These are phyloP conservation scores for Grosmannia clavigera DNA, from an alignment of 2,329 filamentous ascomycete genomes.

Conservation along the genomic window DNA sequence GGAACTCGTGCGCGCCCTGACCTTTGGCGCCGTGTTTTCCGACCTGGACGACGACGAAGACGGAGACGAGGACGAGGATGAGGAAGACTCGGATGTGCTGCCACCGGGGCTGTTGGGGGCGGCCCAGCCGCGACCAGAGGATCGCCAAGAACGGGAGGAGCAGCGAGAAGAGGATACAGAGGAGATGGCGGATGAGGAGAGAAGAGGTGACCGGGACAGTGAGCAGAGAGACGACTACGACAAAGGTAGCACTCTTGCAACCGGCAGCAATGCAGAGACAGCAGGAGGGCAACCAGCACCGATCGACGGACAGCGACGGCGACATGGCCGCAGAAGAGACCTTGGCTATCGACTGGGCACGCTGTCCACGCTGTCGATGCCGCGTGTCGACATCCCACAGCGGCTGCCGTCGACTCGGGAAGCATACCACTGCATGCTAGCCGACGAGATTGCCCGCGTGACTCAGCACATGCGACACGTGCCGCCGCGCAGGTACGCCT, in stretches of 20 bases:
- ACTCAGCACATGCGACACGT: constrained; percentile 47
- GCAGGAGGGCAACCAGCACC: too few species aligned
- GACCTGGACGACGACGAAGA: neutral
- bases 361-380: constrained; percentile 14
- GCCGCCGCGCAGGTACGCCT: constrained; percentile 55
- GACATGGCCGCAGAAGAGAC: neutral
- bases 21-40: constrained; percentile 29
- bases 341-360: neutral
- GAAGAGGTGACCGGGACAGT: constrained; percentile 2
- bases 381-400: constrained; percentile 22
- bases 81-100: constrained; percentile 18
- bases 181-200: neutral
- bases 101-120: constrained; percentile 30
- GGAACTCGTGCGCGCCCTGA: constrained; percentile 27
- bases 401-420: constrained; percentile 28
- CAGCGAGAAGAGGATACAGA: constrained; percentile 15
- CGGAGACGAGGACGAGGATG: constrained; percentile 14
- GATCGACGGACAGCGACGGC: too few species aligned
- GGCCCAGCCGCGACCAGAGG: constrained; percentile 15
- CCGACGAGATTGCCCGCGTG: constrained; percentile 57
- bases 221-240: neutral
- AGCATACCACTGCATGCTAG: constrained; percentile 52
- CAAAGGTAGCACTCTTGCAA: too few species aligned
- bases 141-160: constrained; percentile 6
- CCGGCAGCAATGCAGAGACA: neutral